A percentile compares a stretch with the other conserved stretches of the same genome.
These are phyloP conservation scores for Actinomortierella ambigua DNA, from an alignment of 371 early-diverging fungal genomes.

Conservation along the genomic window DNA sequence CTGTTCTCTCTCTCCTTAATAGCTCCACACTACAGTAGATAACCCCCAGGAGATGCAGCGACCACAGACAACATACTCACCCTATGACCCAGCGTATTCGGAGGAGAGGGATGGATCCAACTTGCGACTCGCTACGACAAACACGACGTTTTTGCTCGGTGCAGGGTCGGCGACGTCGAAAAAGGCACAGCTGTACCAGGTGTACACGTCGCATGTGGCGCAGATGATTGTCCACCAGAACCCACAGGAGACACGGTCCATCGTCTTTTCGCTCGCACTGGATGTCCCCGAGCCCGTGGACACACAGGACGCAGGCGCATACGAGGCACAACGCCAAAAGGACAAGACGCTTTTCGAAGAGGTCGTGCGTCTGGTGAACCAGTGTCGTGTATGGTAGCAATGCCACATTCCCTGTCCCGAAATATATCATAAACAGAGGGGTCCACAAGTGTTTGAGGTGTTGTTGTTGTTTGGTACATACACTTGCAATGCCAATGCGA, in stretches of 20 bases:
- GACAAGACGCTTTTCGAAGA: too few relatives aligned
- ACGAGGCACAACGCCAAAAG: too few relatives aligned
- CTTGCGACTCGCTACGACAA: constrained; percentile 47
- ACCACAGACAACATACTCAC: constrained; percentile 47
- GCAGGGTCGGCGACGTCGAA: constrained; percentile 50
- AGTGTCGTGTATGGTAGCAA: too few relatives aligned
- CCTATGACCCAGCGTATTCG: neutral
- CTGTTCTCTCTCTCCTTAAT: neutral
- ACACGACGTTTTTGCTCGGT: constrained; percentile 57
- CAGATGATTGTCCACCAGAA: constrained; percentile 67
- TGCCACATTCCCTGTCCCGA: too few relatives aligned
- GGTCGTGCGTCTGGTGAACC: too few relatives aligned
- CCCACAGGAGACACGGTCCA: constrained; percentile 62
- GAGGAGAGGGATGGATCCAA: too few relatives aligned
- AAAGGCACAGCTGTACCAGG: constrained; percentile 62
- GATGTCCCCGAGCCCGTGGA: constrained; percentile 46
- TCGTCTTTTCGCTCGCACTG: constrained; percentile 69
- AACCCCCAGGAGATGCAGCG: constrained; percentile 49
- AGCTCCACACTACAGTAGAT: constrained; percentile 58
- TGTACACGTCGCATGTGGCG: constrained; percentile 67
- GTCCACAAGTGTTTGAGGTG: too few relatives aligned
- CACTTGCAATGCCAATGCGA: too few relatives aligned
- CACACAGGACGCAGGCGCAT: too few relatives aligned
- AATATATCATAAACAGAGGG: too few relatives aligned
- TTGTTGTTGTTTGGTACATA: too few relatives aligned